Evolutionary conservation across 192 early-diverging fungal genomes (phyloP).

Genomic region (Phycomyces nitens): DNA sequence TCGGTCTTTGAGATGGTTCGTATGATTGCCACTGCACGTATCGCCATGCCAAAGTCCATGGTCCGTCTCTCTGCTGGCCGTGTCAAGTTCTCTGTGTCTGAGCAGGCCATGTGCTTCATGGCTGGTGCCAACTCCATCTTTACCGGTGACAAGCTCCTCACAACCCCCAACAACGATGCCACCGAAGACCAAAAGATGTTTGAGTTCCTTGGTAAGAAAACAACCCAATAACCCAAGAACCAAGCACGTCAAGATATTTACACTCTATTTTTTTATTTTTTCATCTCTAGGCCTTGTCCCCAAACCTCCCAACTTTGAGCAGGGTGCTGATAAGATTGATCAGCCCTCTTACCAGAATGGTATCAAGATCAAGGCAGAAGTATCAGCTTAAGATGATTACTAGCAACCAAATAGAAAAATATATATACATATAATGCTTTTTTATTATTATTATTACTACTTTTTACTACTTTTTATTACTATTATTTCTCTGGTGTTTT

Average conservation of each 20-base stretch:
- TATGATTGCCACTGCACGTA: slow-evolving; percentile 81
- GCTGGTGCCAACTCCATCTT: slow-evolving; percentile 84
- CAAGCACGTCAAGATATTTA: too few relatives aligned
- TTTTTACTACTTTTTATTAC: not conserved
- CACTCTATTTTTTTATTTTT: slow-evolving; percentile 1
- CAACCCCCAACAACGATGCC: slow-evolving; percentile 75
- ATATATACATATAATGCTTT: not conserved
- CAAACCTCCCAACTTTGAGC: slow-evolving; percentile 45
- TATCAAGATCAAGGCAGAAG: slow-evolving; percentile 17
- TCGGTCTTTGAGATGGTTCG: slow-evolving; percentile 80
- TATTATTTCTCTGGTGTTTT: not conserved
- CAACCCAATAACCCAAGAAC: too few relatives aligned
- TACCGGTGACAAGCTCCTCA: slow-evolving; percentile 78
- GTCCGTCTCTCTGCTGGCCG: slow-evolving; percentile 74
- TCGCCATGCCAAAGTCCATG: slow-evolving; percentile 78
- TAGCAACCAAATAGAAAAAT: not conserved
- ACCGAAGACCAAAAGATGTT: slow-evolving; percentile 73
- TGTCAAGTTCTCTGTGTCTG: slow-evolving; percentile 63
- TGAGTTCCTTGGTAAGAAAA: slow-evolving; percentile 57
- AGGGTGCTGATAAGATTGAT: slow-evolving; percentile 35
- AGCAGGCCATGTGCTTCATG: slow-evolving; percentile 73
- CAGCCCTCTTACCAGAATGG: slow-evolving; percentile 26
- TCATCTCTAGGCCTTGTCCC: slow-evolving; percentile 37
- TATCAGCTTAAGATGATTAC: not conserved
- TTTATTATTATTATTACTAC: not conserved